Percentiles rank a stretch among this genome's conserved stretches.
phyloP scores from a whole-genome alignment of 805 yeast species.

The Clavispora phyllophila region DNA sequence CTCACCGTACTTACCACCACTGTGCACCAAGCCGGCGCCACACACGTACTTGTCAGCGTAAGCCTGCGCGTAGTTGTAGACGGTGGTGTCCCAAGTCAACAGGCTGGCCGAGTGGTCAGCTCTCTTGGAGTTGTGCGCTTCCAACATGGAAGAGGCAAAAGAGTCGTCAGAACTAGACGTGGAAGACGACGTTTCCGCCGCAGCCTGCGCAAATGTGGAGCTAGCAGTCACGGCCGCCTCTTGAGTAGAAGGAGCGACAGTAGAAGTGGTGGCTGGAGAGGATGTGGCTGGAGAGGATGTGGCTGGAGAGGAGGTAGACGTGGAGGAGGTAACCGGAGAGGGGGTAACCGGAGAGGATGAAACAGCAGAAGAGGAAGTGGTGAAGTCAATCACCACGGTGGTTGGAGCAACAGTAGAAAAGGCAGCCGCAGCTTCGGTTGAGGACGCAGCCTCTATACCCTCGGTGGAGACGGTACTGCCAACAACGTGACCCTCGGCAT shows the following conservation, averaged over 20 bases:
- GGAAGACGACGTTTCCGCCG: conserved; percentile 2
- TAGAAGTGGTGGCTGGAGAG: neutral
- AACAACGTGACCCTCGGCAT: conserved; percentile 11
- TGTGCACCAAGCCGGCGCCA: conserved; percentile 18
- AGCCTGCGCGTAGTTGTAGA: conserved; percentile 50
- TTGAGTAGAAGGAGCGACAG: neutral
- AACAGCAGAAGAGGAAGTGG: neutral
- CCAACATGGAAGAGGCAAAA: conserved; percentile 45
- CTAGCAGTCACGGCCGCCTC: too few species aligned
- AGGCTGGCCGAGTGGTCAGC: conserved; percentile 15
- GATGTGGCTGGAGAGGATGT: neutral
- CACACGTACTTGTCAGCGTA: conserved; percentile 46
- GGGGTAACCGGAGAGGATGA: neutral
- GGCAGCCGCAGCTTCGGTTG: neutral
- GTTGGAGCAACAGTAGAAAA: conserved; percentile 3
- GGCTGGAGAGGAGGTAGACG: neutral
- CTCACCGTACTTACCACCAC: conserved; percentile 16
- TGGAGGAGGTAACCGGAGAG: neutral
- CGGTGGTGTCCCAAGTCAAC: conserved; percentile 50
- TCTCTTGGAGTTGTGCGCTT: conserved; percentile 47
- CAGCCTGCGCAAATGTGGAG: conserved; percentile 1
- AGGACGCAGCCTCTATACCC: neutral
- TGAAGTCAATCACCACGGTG: conserved; percentile 6
- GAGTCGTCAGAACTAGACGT: conserved; percentile 17
- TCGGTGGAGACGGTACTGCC: conserved; percentile 3